Evolutionary conservation across 805 yeast species (phyloP), one percentile per base, ranked within the genome.

Genomic region (Hanseniaspora valbyensis): DNA sequence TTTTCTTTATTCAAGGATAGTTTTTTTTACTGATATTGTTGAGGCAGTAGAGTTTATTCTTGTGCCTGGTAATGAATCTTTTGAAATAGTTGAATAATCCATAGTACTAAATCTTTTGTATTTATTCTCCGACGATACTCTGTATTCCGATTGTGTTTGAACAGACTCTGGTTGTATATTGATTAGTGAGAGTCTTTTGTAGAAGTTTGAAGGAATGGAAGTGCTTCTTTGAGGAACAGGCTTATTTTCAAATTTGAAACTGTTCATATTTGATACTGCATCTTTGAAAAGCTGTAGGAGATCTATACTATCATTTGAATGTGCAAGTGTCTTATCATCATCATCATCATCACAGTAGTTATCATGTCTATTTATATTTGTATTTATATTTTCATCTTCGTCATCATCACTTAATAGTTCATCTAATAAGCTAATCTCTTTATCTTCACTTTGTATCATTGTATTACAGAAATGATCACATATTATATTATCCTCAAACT

Each of bases 241-340:
- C 16, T 34, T 22, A 19, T 34, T 34, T 34, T 34, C 39, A 34
- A 48, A 40, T 16, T 40, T 40, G 18, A 21, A 48, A 8, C 24
- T 36, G 33, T 48, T 48, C 51, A 48, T 48, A 21, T 40, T 48
- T 13, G 40, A 32, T 2, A 48, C 40, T 5, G 51, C 51, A 7
- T 48, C 51, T 21, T 40, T 48, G 13, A 48, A 48, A 36, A 48
- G 36, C 10, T 32, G 41, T 13, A 48, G 19, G 1, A 48, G n/a
- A 40, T 46, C 44, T 16, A 32, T 25, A 24, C 21, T 19, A 8
- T 7, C 13, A 13, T 38, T 28, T 5, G 29, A 22, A 38, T 21
- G 16, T n/a, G 30, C 25, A 3, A 38, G 37, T 21, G 30, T 45
- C 16, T 45, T n/a, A n/a, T 22, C 19, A 13, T 38, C 50, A 39